Evolutionary conservation across 225 moss, liverwort and hornwort species (phyloP), one percentile per base, ranked within the genome.

Genomic region (Polytrichum formosum): DNA sequence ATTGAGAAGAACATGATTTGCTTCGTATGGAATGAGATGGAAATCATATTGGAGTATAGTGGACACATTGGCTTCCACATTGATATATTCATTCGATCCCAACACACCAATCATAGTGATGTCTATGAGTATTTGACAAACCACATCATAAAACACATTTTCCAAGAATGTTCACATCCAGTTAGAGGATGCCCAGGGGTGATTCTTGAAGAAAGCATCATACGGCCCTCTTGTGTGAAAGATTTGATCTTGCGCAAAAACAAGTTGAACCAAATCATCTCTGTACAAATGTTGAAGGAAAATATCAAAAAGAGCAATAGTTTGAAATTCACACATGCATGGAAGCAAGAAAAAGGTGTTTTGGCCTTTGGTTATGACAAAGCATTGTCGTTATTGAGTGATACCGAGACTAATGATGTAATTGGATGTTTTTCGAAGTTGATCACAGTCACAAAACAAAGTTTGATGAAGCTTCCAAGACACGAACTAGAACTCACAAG

Each of bases 211-310:
- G 31, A 65, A 19, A 33, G 33, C 18, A 65, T 65, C n/a, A 20
- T 65, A 6, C 5, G 65, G 21, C 65, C 31, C 1, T 30, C 28
- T 20, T 65, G 65, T 65, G 31, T 65, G 7, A 18, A 65, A 21
- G 0, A 21, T 55, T 64, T 64, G 55, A 33, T 20, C 59, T 20
- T 54, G 28, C 54, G 27, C 21, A 18, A 72, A 61, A 9, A 80
- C 67, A 72, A 72, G 31, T 1, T 70, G 70, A 30, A 65, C 0
- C 65, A 65, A 65, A 18, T 22, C 8, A 7, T 65, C 19, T 35
- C 0, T 0, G 20, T 22, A 19, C 6, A 35, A 0, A 0, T 6
- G 6, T 22, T 65, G 30, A 65, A 65, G 21, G 5, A n/a, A 5
- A 31, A 20, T 17, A 33, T 65, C 5, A 13, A 13, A 18, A 33